phyloP scores from a whole-genome alignment of 768 basidiomycete species.

The Crepidotus variabilis region DNA sequence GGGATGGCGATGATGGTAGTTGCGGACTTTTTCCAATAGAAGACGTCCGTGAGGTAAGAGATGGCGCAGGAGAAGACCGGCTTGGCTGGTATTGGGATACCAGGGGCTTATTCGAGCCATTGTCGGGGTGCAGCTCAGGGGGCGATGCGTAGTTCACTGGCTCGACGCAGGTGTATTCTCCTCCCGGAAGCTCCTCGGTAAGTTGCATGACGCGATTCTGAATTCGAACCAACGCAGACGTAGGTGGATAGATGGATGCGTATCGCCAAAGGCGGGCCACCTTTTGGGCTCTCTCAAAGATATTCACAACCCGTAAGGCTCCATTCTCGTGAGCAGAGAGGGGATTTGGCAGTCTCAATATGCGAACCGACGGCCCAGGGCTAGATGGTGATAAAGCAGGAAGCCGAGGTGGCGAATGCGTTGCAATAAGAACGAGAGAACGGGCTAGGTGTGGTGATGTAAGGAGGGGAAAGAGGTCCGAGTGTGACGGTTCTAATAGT shows the following conservation, averaged over 20 bases:
- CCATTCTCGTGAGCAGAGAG: constrained; percentile 31
- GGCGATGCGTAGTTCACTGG: constrained; percentile 5
- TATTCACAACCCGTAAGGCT: constrained; percentile 35
- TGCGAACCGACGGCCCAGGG: constrained; percentile 21
- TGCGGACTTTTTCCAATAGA: background rate
- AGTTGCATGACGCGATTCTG: constrained; percentile 26
- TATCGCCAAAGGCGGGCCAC: constrained; percentile 24
- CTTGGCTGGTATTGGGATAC: constrained; percentile 1
- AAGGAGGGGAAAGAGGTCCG: constrained; percentile 33
- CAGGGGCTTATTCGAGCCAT: constrained; percentile 3
- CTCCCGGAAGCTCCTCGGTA: constrained; percentile 26
- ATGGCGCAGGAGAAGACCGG: constrained; percentile 12
- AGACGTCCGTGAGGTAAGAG: constrained; percentile 6
- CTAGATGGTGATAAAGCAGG: constrained; percentile 12
- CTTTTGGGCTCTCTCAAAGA: constrained; percentile 37
- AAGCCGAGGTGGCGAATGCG: constrained; percentile 31
- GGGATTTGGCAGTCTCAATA: constrained; percentile 30
- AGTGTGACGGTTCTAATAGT: constrained; percentile 25
- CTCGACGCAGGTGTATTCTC: constrained; percentile 29
- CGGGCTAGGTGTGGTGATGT: constrained; percentile 27
- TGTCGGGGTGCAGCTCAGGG: background rate
- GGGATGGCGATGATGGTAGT: constrained; percentile 2
- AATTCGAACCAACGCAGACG: constrained; percentile 8
- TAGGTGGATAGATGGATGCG: background rate
- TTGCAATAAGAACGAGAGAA: constrained; percentile 37